phyloP scores from a whole-genome alignment of 441 rosid species.

The Erysimum cheiri region DNA sequence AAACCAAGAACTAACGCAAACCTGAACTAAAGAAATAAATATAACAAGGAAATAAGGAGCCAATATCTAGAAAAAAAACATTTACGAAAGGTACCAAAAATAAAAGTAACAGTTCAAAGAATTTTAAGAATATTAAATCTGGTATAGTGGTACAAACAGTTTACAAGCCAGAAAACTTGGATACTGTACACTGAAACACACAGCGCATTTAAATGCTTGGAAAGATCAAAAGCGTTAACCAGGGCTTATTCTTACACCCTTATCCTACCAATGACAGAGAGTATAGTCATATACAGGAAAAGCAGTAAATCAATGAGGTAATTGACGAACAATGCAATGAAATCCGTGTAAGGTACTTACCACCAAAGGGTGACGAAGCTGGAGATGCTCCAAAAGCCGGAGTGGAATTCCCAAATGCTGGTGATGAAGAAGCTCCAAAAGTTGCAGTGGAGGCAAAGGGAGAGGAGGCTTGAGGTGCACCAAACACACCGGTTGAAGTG shows the following conservation, averaged over 20 bases:
- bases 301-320: neutral
- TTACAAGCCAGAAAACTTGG: neutral
- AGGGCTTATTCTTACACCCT: conserved; percentile 1
- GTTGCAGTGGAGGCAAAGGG: conserved; percentile 82
- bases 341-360: conserved; percentile 46
- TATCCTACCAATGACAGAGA: neutral
- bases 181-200: conserved; percentile 1
- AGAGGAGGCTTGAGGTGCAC: conserved; percentile 68
- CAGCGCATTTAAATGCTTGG: neutral
- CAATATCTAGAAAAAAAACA: neutral
- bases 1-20: conserved; percentile 37
- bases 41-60: conserved; percentile 19
- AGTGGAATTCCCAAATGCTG: conserved; percentile 66
- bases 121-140: conserved; percentile 1
- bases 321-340: neutral
- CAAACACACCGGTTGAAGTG: conserved; percentile 92
- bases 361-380: conserved; percentile 71
- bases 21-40: conserved; percentile 9
- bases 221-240: conserved; percentile 18
- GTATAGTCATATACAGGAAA: neutral
- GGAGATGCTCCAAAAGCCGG: conserved; percentile 77
- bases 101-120: conserved; percentile 11
- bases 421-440: conserved; percentile 72
- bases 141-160: neutral
- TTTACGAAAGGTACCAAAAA: conserved; percentile 26